Percentiles rank a stretch among this genome's conserved stretches.
Evolutionary conservation across 371 early-diverging fungal genomes (phyloP).

Genomic region (Rhizopus arrhizus): DNA sequence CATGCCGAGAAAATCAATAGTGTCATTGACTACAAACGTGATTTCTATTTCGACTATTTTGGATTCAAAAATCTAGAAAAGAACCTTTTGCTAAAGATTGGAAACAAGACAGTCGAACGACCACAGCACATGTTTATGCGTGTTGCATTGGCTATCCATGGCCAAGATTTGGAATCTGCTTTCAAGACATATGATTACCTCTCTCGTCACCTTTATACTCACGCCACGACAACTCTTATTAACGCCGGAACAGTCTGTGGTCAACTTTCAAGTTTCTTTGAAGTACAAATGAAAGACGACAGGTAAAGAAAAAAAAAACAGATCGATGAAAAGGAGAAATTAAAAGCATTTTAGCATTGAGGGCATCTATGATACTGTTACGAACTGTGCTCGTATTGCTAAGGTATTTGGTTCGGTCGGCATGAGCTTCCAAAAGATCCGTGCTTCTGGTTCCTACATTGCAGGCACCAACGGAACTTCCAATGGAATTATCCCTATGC

Average conservation of each 20-base stretch:
- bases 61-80: conserved; percentile 98
- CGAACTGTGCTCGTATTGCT: conserved; percentile 96
- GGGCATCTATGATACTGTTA: conserved; percentile 98
- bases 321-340: too few species aligned
- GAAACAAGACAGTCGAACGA: conserved; percentile 85
- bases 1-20: conserved; percentile 87
- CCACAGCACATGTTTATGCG: conserved; percentile 99
- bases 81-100: conserved; percentile 91
- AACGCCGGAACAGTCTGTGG: conserved; percentile 97
- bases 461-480: conserved; percentile 98
- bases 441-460: conserved; percentile 95
- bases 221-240: conserved; percentile 98
- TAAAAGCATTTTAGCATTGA: conserved; percentile 72
- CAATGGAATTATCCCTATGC: conserved; percentile 98
- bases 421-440: conserved; percentile 94
- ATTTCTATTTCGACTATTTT: conserved; percentile 97
- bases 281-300: conserved; percentile 95
- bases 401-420: conserved; percentile 99
- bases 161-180: conserved; percentile 86
- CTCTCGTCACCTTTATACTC: conserved; percentile 95
- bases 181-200: conserved; percentile 97
- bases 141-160: conserved; percentile 97
- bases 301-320: too few species aligned
- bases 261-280: conserved; percentile 96
- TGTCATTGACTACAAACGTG: conserved; percentile 94